These are phyloP conservation scores for Fusarium fujikuroi DNA, from an alignment of 2,329 filamentous ascomycete genomes.

Conservation along the genomic window DNA sequence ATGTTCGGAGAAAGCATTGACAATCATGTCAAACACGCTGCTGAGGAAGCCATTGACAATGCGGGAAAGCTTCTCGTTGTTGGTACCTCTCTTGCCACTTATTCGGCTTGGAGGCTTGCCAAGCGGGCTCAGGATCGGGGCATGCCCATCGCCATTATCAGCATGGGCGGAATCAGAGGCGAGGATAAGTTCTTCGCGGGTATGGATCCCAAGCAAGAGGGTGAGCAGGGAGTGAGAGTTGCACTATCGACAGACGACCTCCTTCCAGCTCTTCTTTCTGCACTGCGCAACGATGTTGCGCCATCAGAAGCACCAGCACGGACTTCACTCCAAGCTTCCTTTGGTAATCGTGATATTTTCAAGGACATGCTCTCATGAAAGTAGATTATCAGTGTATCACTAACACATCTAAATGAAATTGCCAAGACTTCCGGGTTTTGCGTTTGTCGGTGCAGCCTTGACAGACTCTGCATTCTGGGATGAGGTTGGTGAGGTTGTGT, in stretches of 20 bases:
- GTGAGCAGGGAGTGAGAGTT: conserved; percentile 64
- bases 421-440: conserved; percentile 51
- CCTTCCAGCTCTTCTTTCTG: conserved; percentile 66
- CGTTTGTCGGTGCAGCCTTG: conserved; percentile 41
- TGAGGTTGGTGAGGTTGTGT: conserved; percentile 13
- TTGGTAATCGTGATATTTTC: conserved; percentile 55
- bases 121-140: conserved; percentile 83
- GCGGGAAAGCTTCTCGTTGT: conserved; percentile 81
- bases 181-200: conserved; percentile 77
- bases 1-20: conserved; percentile 97
- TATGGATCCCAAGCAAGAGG: conserved; percentile 62
- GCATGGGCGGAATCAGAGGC: conserved; percentile 84
- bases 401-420: conserved; percentile 60
- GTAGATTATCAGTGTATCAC: conserved; percentile 33
- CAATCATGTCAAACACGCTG: conserved; percentile 73
- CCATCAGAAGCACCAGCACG: conserved; percentile 11
- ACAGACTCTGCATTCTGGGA: conserved; percentile 24
- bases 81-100: conserved; percentile 92
- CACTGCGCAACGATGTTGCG: conserved; percentile 52
- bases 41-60: conserved; percentile 82
- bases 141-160: conserved; percentile 89
- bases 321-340: conserved; percentile 20
- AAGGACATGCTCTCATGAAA: conserved; percentile 69
- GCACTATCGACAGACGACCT: conserved; percentile 68
- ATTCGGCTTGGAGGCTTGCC: conserved; percentile 91